Evolutionary conservation across 371 early-diverging fungal species (phyloP).

Genomic region (Cokeromyces recurvatus): DNA sequence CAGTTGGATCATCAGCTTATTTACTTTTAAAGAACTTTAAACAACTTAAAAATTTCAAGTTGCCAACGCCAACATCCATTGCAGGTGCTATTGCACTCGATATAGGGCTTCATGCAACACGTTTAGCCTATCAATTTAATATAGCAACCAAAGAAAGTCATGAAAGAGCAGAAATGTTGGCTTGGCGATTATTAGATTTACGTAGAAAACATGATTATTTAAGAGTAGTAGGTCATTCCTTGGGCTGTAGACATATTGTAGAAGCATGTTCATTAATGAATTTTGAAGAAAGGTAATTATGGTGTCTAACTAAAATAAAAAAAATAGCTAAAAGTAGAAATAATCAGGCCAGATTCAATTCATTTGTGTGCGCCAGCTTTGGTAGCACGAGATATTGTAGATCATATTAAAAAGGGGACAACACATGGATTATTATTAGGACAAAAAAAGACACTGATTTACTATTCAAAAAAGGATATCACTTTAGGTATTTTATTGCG

Average conservation of each 20-base stretch:
- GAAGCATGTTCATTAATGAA: slow-evolving; percentile 40
- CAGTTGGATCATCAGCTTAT: slow-evolving; percentile 34
- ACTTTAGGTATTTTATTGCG: slow-evolving; percentile 40
- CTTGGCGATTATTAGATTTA: slow-evolving; percentile 37
- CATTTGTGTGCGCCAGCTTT: slow-evolving; percentile 50
- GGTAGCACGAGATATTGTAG: slow-evolving; percentile 28
- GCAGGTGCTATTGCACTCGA: slow-evolving; percentile 36
- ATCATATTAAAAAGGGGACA: slow-evolving; percentile 7
- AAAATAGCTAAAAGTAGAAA: neutral
- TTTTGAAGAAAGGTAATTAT: slow-evolving; percentile 27
- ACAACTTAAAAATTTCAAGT: slow-evolving; percentile 23
- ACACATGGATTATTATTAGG: slow-evolving; percentile 28
- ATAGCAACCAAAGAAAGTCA: slow-evolving; percentile 32
- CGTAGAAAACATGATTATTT: slow-evolving; percentile 35
- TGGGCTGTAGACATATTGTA: slow-evolving; percentile 47
- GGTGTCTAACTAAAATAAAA: neutral
- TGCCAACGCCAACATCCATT: slow-evolving; percentile 39
- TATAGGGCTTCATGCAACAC: slow-evolving; percentile 34
- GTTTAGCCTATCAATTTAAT: slow-evolving; percentile 39
- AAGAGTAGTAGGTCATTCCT: slow-evolving; percentile 41
- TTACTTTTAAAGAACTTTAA: slow-evolving; percentile 25
- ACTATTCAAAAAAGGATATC: slow-evolving; percentile 40
- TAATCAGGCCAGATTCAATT: slow-evolving; percentile 35
- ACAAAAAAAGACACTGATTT: slow-evolving; percentile 27
- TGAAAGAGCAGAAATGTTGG: slow-evolving; percentile 43